Conservation (phyloP, 2,329 filamentous ascomycete genomes). For the Trichophyton schoenleinii region DNA sequence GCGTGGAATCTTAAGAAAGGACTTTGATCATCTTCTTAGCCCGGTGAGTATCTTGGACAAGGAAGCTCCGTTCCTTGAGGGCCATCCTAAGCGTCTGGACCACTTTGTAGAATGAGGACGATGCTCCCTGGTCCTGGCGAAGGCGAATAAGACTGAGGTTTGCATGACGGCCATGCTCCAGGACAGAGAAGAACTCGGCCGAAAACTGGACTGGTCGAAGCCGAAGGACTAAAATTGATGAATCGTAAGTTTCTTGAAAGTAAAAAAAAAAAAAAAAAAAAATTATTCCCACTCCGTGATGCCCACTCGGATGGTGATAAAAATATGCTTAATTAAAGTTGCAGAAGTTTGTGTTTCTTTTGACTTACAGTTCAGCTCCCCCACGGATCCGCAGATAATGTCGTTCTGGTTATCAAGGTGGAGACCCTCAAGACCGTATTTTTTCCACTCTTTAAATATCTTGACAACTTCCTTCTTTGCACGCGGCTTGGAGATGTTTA, state of each 20-base stretch:
- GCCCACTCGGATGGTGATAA: background rate
- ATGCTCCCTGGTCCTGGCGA: slow-evolving; percentile 82
- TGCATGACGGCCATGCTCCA: slow-evolving; percentile 67
- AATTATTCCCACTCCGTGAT: background rate
- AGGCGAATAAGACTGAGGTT: slow-evolving; percentile 72
- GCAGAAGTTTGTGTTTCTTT: background rate
- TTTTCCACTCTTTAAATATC: slow-evolving; percentile 66
- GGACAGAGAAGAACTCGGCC: slow-evolving; percentile 74
- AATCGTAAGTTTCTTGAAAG: background rate
- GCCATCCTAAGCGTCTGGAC: slow-evolving; percentile 62
- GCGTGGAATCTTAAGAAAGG: slow-evolving; percentile 12
- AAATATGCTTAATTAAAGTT: background rate
- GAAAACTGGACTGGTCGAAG: slow-evolving; percentile 83
- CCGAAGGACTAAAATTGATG: slow-evolving; percentile 47
- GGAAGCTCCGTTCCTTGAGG: slow-evolving; percentile 50
- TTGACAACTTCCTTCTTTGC: slow-evolving; percentile 65
- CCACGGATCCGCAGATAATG: slow-evolving; percentile 66
- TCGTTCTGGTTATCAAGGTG: slow-evolving; percentile 66
- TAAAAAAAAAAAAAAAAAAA: background rate
- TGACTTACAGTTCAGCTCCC: slow-evolving; percentile 62
- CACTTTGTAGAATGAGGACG: slow-evolving; percentile 74
- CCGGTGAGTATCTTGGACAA: slow-evolving; percentile 56
- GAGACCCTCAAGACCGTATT: slow-evolving; percentile 69
- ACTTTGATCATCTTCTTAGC: slow-evolving; percentile 52
- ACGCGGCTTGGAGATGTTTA: slow-evolving; percentile 57